These are phyloP conservation scores for Cladophialophora chaetospira DNA, from an alignment of 2,329 filamentous ascomycete species.

Conservation along the genomic window DNA sequence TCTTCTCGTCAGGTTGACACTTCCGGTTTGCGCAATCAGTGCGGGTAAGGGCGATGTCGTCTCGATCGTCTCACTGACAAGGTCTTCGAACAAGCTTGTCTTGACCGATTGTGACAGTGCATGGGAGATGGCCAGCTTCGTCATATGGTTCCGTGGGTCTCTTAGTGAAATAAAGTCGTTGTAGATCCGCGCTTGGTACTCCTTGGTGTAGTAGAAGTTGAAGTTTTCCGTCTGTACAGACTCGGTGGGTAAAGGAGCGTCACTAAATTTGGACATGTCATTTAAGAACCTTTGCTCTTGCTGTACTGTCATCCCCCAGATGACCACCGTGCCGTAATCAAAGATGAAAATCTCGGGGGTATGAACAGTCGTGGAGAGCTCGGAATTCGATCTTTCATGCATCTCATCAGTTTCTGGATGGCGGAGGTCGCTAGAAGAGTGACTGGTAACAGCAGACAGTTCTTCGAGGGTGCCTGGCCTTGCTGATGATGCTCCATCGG, in stretches of 20 bases:
- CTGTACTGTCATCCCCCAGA: conserved; percentile 94
- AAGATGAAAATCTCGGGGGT: conserved; percentile 95
- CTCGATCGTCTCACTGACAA: conserved; percentile 91
- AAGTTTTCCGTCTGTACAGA: conserved; percentile 96
- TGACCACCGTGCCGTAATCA: conserved; percentile 94
- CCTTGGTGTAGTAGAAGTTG: conserved; percentile 98
- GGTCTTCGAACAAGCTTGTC: conserved; percentile 94
- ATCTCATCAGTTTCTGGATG: conserved; percentile 33
- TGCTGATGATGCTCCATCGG: conserved; percentile 23
- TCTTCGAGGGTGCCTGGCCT: conserved; percentile 25
- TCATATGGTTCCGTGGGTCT: conserved; percentile 97
- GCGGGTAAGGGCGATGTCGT: conserved; percentile 90
- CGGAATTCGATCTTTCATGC: conserved; percentile 47
- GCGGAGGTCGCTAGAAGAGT: conserved; percentile 23
- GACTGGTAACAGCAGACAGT: conserved; percentile 18
- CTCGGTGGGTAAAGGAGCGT: conserved; percentile 82
- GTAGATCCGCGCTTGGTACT: conserved; percentile 98
- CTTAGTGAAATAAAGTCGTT: conserved; percentile 97
- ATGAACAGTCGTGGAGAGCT: conserved; percentile 86
- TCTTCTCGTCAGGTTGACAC: conserved; percentile 80
- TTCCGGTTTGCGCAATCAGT: conserved; percentile 89
- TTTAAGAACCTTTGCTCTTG: conserved; percentile 91
- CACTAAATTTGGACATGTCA: conserved; percentile 91
- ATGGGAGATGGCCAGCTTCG: conserved; percentile 93
- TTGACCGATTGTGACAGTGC: conserved; percentile 95